phyloP scores from a whole-genome alignment of 2,329 filamentous ascomycete genomes.

The Trichoderma polysporum region DNA sequence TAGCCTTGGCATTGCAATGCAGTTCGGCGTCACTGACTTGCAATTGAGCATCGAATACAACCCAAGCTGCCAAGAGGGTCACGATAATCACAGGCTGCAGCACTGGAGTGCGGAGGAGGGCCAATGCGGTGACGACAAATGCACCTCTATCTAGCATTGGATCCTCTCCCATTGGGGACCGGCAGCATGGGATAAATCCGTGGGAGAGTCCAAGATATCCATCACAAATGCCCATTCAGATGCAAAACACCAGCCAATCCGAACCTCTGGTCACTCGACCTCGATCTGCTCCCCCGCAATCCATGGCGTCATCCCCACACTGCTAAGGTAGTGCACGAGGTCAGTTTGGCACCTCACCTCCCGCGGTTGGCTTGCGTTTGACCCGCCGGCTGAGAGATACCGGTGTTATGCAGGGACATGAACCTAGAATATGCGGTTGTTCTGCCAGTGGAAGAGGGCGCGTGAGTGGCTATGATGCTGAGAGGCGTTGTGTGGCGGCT shows the following conservation, averaged over 20 bases:
- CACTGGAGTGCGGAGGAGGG: background rate
- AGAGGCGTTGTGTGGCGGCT: conserved; percentile 16
- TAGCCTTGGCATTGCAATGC: background rate
- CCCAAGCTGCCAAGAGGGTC: background rate
- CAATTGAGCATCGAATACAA: conserved; percentile 4
- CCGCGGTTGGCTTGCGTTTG: conserved; percentile 11
- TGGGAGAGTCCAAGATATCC: conserved; percentile 4
- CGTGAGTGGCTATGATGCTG: conserved; percentile 14
- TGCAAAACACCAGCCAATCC: conserved; percentile 15
- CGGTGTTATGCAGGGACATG: conserved; percentile 13
- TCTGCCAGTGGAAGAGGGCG: background rate
- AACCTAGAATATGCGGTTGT: background rate
- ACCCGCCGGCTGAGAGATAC: conserved; percentile 3
- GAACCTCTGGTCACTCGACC: conserved; percentile 11
- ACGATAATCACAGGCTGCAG: background rate
- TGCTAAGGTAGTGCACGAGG: conserved; percentile 19
- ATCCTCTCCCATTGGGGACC: conserved; percentile 5
- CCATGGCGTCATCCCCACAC: conserved; percentile 36
- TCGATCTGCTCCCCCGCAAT: conserved; percentile 35
- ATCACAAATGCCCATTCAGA: conserved; percentile 2
- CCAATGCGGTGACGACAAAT: background rate
- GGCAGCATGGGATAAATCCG: background rate
- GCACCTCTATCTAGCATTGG: background rate
- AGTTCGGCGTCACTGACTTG: conserved; percentile 1
- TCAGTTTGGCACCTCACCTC: conserved; percentile 13